A percentile compares a stretch with the other conserved stretches of the same genome.
phyloP scores from a whole-genome alignment of 805 yeast species.

The Kuraishia molischiana region DNA sequence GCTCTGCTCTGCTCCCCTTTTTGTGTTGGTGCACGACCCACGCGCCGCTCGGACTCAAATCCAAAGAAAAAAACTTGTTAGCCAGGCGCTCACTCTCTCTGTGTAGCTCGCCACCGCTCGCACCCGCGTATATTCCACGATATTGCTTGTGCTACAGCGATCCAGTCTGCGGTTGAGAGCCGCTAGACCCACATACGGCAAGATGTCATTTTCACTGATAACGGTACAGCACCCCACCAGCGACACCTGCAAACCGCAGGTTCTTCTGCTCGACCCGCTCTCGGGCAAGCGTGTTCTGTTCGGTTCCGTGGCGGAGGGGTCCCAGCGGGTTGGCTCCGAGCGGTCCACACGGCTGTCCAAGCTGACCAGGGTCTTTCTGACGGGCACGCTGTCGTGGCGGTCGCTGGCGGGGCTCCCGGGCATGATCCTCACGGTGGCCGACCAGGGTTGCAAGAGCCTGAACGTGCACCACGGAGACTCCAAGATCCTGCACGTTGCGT shows the following conservation, averaged over 20 bases:
- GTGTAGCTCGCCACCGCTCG: too few relatives aligned
- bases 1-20: too few relatives aligned
- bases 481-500: constrained; percentile 38
- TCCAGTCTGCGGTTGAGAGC: background rate
- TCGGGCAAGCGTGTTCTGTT: constrained; percentile 52
- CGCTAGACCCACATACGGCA: too few relatives aligned
- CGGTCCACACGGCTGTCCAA: constrained; percentile 46
- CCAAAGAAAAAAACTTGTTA: too few relatives aligned
- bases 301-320: constrained; percentile 81
- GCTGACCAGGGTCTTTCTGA: constrained; percentile 56
- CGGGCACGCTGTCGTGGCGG: constrained; percentile 73
- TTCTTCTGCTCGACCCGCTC: constrained; percentile 37
- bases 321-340: constrained; percentile 67
- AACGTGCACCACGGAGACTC: constrained; percentile 36
- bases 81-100: too few relatives aligned
- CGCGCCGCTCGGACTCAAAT: too few relatives aligned
- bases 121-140: too few relatives aligned
- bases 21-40: too few relatives aligned
- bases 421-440: constrained; percentile 68
- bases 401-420: constrained; percentile 94
- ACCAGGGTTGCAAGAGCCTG: constrained; percentile 55
- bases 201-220: constrained; percentile 41
- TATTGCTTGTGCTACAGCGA: too few relatives aligned
- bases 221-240: constrained; percentile 53
- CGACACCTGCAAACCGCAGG: constrained; percentile 48